These are phyloP conservation scores for Biscogniauxia mediterranea DNA, from an alignment of 2,329 filamentous ascomycete genomes.

Conservation along the genomic window DNA sequence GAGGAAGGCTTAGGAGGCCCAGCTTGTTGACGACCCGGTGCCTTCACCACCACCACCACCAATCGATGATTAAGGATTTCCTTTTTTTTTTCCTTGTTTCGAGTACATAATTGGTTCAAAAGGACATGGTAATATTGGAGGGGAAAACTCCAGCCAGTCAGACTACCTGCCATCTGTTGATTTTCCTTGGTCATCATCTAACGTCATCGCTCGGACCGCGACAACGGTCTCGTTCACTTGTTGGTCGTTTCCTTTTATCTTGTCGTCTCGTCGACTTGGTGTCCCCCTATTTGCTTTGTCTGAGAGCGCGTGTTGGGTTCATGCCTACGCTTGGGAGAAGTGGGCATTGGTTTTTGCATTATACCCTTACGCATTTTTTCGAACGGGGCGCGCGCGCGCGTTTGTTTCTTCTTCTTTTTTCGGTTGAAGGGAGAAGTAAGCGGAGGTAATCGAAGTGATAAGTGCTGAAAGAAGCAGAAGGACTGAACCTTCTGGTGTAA, in stretches of 20 bases:
- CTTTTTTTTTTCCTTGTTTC: constrained; percentile 1
- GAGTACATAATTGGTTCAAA: neutral
- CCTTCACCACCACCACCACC: neutral
- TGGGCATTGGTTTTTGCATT: constrained; percentile 20
- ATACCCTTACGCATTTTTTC: constrained; percentile 30
- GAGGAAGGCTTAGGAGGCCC: constrained; percentile 36
- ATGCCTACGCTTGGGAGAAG: neutral
- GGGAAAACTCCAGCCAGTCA: neutral
- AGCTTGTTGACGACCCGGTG: constrained; percentile 11
- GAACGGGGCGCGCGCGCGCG: constrained; percentile 6
- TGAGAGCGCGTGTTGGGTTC: neutral
- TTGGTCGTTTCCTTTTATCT: constrained; percentile 3
- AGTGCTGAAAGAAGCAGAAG: too few relatives aligned
- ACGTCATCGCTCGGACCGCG: constrained; percentile 18
- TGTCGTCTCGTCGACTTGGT: constrained; percentile 6
- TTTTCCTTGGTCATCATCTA: neutral
- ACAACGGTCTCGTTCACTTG: constrained; percentile 17
- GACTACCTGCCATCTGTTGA: neutral
- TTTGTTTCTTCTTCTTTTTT: neutral
- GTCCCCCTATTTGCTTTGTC: neutral
- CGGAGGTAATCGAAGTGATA: constrained; percentile 8
- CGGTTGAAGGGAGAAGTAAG: neutral
- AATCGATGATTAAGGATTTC: neutral
- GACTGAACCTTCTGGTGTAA: too few relatives aligned
- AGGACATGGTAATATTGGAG: neutral